Conservation (phyloP, 768 basidiomycete species). For the Phanerochaete carnosa region DNA sequence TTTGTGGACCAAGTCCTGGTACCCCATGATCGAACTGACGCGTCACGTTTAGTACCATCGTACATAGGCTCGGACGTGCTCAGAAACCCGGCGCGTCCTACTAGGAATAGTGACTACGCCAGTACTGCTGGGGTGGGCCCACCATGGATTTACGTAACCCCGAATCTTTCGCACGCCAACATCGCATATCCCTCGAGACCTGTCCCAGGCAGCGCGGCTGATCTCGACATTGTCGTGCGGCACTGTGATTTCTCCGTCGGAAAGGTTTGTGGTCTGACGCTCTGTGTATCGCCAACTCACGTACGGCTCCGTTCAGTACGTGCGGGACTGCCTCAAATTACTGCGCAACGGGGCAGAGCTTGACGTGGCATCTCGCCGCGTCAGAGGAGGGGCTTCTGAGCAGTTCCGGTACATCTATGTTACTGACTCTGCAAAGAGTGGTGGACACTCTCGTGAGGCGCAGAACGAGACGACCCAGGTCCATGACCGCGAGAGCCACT, state of each 20-base stretch:
- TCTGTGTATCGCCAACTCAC: not conserved
- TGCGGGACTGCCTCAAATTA: slow-evolving; percentile 93
- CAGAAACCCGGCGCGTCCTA: slow-evolving; percentile 72
- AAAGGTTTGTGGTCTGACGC: slow-evolving; percentile 46
- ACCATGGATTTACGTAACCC: not conserved
- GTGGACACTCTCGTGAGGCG: not conserved
- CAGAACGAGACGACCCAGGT: not conserved
- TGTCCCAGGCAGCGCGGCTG: slow-evolving; percentile 75
- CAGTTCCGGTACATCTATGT: slow-evolving; percentile 61
- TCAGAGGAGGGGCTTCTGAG: slow-evolving; percentile 72
- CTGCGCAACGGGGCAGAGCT: slow-evolving; percentile 85
- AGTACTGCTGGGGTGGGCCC: not conserved
- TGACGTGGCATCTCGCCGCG: slow-evolving; percentile 71
- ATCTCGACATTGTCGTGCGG: slow-evolving; percentile 88
- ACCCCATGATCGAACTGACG: not conserved
- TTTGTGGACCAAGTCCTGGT: slow-evolving; percentile 35
- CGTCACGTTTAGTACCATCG: slow-evolving; percentile 55
- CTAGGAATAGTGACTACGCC: not conserved
- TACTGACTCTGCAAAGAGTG: not conserved
- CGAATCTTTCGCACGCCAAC: slow-evolving; percentile 18
- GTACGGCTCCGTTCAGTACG: slow-evolving; percentile 55
- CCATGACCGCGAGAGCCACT: not conserved
- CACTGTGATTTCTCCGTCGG: slow-evolving; percentile 86
- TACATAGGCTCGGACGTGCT: slow-evolving; percentile 55
- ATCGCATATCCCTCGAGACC: slow-evolving; percentile 87